Conservation (phyloP, 2,329 filamentous ascomycete species). For the Bipolaris zeicola region DNA sequence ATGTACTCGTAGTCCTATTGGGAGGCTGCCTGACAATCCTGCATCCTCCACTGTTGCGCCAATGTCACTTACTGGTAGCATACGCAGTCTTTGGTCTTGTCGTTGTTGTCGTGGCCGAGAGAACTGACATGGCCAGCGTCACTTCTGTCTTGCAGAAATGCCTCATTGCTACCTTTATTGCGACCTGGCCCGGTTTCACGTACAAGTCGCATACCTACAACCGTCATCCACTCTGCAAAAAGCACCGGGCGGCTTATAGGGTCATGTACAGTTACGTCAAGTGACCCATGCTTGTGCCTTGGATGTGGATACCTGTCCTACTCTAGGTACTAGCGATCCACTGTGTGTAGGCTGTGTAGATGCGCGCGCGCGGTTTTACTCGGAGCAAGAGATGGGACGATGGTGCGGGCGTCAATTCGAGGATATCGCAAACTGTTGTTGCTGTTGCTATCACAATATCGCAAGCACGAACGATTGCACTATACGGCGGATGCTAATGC, state of each 20-base stretch:
- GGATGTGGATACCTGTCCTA: constrained; percentile 33
- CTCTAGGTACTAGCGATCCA: constrained; percentile 15
- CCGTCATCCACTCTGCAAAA: background rate
- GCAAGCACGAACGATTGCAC: background rate
- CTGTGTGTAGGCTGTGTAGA: constrained; percentile 20
- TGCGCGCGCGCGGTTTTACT: constrained; percentile 19
- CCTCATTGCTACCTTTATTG: background rate
- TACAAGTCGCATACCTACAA: constrained; percentile 3
- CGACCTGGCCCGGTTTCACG: background rate
- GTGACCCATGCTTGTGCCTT: constrained; percentile 18
- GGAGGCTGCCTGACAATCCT: background rate
- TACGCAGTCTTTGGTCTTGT: background rate
- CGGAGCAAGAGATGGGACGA: background rate
- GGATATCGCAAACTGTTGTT: background rate
- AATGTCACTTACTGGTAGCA: background rate
- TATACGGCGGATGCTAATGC: background rate
- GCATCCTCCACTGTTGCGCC: constrained; percentile 3
- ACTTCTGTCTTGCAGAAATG: background rate
- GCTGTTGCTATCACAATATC: background rate
- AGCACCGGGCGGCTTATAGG: constrained; percentile 6
- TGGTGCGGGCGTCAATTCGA: background rate
- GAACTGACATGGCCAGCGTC: background rate
- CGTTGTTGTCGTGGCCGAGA: background rate
- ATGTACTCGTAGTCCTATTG: background rate
- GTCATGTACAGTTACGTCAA: constrained; percentile 41